These are phyloP conservation scores for Vigna nakashimae DNA, from an alignment of 306 rosid species.

Conservation along the genomic window DNA sequence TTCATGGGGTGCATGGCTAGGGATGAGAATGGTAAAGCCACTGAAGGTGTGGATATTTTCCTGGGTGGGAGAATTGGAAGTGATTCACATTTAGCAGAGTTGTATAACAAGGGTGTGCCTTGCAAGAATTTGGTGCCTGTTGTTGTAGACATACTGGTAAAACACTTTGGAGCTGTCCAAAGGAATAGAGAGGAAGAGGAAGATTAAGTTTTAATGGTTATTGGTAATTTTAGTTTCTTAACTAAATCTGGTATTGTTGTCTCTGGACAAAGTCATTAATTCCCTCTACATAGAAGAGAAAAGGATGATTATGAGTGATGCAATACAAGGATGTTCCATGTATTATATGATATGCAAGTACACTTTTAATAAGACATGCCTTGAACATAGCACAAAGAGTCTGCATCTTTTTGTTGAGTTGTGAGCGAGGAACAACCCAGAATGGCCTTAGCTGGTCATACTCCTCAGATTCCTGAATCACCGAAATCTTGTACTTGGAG, in stretches of 20 bases:
- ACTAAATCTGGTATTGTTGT: neutral
- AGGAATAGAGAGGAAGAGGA: conserved; percentile 83
- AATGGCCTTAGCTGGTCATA: too few relatives aligned
- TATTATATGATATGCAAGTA: neutral
- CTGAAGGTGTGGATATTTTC: conserved; percentile 86
- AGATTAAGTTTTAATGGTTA: conserved; percentile 45
- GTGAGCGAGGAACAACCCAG: too few relatives aligned
- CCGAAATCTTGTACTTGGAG: too few relatives aligned
- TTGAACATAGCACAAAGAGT: too few relatives aligned
- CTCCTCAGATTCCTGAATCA: too few relatives aligned
- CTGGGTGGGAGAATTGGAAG: conserved; percentile 95
- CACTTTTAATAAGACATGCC: neutral
- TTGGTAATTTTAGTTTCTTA: neutral
- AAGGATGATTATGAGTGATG: conserved; percentile 17
- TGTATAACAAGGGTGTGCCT: conserved; percentile 87
- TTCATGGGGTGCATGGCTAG: conserved; percentile 98
- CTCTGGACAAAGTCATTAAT: neutral
- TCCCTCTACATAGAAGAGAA: neutral
- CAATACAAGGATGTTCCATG: conserved; percentile 1
- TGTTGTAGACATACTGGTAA: conserved; percentile 74
- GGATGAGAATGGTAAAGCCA: conserved; percentile 82
- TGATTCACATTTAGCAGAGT: conserved; percentile 85
- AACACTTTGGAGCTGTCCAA: conserved; percentile 81
- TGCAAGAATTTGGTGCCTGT: conserved; percentile 90
- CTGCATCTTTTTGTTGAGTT: too few relatives aligned